These are phyloP conservation scores for Tulasnella sp. DNA, from an alignment of 768 basidiomycete genomes.

Conservation along the genomic window DNA sequence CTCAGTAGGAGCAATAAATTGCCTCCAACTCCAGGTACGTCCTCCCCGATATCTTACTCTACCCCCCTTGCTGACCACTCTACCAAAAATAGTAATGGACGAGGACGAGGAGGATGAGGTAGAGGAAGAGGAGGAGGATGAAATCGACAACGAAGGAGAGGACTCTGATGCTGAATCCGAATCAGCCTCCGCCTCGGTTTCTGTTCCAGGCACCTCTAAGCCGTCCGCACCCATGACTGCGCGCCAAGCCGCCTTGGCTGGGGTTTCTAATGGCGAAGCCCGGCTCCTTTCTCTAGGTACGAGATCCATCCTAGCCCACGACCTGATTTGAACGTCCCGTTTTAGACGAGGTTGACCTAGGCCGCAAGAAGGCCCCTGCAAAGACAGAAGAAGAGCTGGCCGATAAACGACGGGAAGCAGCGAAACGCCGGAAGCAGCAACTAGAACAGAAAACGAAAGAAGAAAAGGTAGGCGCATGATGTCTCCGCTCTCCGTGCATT, in stretches of 20 bases:
- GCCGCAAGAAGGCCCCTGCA: background rate
- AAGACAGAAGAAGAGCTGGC: conserved; percentile 15
- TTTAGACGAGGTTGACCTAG: conserved; percentile 7
- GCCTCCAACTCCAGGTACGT: background rate
- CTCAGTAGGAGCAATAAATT: background rate
- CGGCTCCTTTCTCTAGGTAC: conserved; percentile 5
- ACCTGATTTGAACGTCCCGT: background rate
- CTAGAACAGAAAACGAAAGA: conserved; percentile 10
- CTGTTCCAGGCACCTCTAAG: background rate
- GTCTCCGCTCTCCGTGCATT: background rate
- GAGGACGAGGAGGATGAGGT: background rate
- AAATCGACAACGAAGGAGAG: background rate
- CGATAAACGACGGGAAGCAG: conserved; percentile 5
- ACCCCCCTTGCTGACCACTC: background rate
- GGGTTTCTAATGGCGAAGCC: background rate
- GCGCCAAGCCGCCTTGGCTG: conserved; percentile 13
- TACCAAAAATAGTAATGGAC: background rate
- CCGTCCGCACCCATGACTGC: conserved; percentile 10
- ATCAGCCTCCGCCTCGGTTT: background rate
- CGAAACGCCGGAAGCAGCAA: conserved; percentile 8
- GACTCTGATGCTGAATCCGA: conserved; percentile 5
- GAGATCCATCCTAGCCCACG: background rate
- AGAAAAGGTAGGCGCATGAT: conserved; percentile 6
- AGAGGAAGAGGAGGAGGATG: conserved; percentile 5
- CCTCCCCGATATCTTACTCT: background rate